Evolutionary conservation across 176 grass and related monocot species (phyloP).

Genomic region (Tillandsia leiboldiana): DNA sequence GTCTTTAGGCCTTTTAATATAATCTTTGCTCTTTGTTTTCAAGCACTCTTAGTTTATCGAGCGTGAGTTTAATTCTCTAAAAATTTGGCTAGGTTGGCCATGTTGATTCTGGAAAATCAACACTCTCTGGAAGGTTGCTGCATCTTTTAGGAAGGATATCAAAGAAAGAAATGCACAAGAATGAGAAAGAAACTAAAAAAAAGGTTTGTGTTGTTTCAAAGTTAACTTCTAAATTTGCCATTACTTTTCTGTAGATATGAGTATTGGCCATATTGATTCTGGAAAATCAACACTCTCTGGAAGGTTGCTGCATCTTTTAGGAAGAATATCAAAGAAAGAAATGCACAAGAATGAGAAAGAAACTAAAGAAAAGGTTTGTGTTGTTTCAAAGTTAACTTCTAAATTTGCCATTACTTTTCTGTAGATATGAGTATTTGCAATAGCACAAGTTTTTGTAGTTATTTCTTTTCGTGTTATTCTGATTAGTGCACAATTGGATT

Average conservation of each 20-base stretch:
- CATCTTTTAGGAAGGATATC: constrained; percentile 91
- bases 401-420: neutral
- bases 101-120: constrained; percentile 73
- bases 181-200: constrained; percentile 93
- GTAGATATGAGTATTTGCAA: neutral
- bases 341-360: constrained; percentile 98
- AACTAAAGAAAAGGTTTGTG: constrained; percentile 75
- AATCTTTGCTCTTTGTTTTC: constrained; percentile 8
- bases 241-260: neutral
- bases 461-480: too few relatives aligned
- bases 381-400: neutral
- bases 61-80: constrained; percentile 19
- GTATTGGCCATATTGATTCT: constrained; percentile 62
- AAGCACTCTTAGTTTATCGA: neutral
- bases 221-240: neutral
- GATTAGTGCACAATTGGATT: too few relatives aligned
- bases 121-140: constrained; percentile 81
- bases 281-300: constrained; percentile 96
- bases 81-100: constrained; percentile 71
- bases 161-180: constrained; percentile 91
- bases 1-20: constrained; percentile 16
- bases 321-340: constrained; percentile 85
- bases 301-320: constrained; percentile 82
- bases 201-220: constrained; percentile 34
- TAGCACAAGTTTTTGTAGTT: too few relatives aligned